These are phyloP conservation scores for Physcomitrium patens DNA, from an alignment of 225 moss, liverwort and hornwort genomes.

Conservation along the genomic window DNA sequence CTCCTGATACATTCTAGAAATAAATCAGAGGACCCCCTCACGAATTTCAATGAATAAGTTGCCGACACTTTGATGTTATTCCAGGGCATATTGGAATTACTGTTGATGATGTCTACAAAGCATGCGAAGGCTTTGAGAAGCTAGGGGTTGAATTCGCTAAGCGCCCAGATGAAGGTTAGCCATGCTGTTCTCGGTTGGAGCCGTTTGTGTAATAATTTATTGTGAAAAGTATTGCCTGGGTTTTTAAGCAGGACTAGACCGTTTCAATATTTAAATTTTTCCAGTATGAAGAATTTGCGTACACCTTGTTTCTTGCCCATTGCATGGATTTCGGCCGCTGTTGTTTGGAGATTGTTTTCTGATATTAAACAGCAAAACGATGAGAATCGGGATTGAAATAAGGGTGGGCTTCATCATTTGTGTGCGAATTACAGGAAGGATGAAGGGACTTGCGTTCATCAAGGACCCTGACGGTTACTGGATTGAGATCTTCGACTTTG, in stretches of 20 bases:
- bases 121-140: conserved; percentile 81
- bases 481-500: conserved; percentile 81
- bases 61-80: conserved; percentile 13
- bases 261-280: no score
- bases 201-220: background rate
- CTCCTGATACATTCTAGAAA: background rate
- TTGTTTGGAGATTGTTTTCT: background rate
- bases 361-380: background rate
- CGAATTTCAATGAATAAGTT: background rate
- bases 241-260: no score
- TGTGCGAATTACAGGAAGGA: conserved; percentile 58
- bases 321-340: background rate
- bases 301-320: background rate
- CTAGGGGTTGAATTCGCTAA: conserved; percentile 85
- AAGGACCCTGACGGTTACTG: conserved; percentile 95
- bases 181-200: background rate
- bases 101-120: conserved; percentile 83
- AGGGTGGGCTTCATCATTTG: background rate
- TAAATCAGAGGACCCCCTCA: background rate
- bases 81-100: conserved; percentile 86
- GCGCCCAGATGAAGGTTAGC: conserved; percentile 77
- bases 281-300: background rate
- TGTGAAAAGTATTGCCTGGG: background rate
- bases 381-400: background rate
- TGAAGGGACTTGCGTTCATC: conserved; percentile 94